Percentiles rank a stretch among this genome's conserved stretches.
Evolutionary conservation across 2,329 filamentous ascomycete genomes (phyloP).

Genomic region (Drechslerella coelobrocha): DNA sequence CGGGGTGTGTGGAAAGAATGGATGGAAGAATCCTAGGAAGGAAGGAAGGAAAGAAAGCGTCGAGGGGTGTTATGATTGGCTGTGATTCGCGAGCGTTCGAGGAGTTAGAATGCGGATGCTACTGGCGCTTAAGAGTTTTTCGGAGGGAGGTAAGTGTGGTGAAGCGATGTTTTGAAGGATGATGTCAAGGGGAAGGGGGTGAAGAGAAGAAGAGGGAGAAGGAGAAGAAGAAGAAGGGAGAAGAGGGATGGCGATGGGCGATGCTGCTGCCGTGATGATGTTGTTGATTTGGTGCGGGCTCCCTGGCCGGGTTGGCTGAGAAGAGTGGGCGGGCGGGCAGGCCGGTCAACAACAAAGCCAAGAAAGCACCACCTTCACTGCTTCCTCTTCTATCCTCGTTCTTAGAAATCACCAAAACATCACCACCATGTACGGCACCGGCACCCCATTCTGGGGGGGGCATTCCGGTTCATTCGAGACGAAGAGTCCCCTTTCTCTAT

Average conservation of each 20-base stretch:
- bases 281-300: too few relatives aligned
- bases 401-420: too few relatives aligned
- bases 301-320: too few relatives aligned
- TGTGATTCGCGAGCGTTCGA: too few relatives aligned
- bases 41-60: not conserved
- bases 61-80: not conserved
- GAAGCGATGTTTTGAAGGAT: not conserved
- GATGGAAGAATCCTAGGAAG: not conserved
- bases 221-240: not conserved
- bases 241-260: not conserved
- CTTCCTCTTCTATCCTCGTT: too few relatives aligned
- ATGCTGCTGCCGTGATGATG: constrained; percentile 2
- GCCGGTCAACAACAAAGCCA: not conserved
- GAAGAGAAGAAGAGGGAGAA: not conserved
- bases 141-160: too few relatives aligned
- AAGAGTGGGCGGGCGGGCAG: not conserved
- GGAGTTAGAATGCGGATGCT: too few relatives aligned
- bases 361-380: too few relatives aligned
- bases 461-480: too few relatives aligned
- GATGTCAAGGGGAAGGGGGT: not conserved
- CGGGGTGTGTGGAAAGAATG: not conserved
- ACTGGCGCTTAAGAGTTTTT: not conserved
- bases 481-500: too few relatives aligned
- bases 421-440: too few relatives aligned
- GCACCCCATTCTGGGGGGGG: too few relatives aligned